Percentiles rank a stretch among this genome's conserved stretches.
These are phyloP conservation scores for Malus hybrid DNA, from an alignment of 331 rosid species.

Conservation along the genomic window DNA sequence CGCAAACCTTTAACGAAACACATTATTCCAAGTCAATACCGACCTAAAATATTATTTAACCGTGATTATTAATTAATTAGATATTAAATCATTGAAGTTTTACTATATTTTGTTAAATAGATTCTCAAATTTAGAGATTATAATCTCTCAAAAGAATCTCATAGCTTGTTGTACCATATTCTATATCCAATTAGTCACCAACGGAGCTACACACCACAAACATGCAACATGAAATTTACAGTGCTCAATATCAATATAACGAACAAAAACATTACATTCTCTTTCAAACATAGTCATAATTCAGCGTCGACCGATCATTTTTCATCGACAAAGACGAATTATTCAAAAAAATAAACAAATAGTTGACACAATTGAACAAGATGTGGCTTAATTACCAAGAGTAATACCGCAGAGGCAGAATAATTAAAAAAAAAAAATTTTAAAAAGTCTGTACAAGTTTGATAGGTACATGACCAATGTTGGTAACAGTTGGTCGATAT, in stretches of 20 bases:
- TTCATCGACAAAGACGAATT: background rate
- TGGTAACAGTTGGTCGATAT: slow-evolving; percentile 33
- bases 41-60: too few species aligned
- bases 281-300: background rate
- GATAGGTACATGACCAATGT: slow-evolving; percentile 42
- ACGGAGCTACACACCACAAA: too few species aligned
- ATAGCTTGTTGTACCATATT: too few species aligned
- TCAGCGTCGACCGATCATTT: background rate
- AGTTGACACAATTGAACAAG: slow-evolving; percentile 13
- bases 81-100: too few species aligned
- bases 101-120: too few species aligned
- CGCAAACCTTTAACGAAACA: too few species aligned
- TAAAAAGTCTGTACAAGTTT: slow-evolving; percentile 57
- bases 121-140: background rate
- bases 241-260: background rate
- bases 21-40: too few species aligned
- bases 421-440: too few species aligned
- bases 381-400: slow-evolving; percentile 14
- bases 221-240: background rate
- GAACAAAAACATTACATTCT: background rate
- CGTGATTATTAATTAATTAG: too few species aligned
- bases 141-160: background rate
- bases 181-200: too few species aligned
- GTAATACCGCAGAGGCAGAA: slow-evolving; percentile 18
- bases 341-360: background rate